Percentiles rank a stretch among this genome's conserved stretches.
phyloP scores from a whole-genome alignment of 345 rosid genomes.

The Aurinia saxatilis region DNA sequence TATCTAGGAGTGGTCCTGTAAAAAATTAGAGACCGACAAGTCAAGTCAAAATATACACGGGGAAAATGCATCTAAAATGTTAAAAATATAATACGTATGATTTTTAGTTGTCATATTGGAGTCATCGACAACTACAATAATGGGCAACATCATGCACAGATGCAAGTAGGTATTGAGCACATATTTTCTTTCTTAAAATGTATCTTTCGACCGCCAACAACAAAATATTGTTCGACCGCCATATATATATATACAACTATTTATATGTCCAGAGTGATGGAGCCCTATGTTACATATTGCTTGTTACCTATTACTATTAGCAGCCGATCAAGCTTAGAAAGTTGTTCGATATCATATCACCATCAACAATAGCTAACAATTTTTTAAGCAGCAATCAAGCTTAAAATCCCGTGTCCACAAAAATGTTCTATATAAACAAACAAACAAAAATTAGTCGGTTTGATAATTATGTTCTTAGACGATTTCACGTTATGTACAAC shows the following conservation, averaged over 20 bases:
- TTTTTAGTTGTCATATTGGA: neutral
- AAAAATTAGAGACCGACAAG: neutral
- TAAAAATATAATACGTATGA: neutral
- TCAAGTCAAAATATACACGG: neutral
- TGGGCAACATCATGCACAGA: constrained; percentile 7
- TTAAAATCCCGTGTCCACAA: too few species aligned
- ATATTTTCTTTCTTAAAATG: too few species aligned
- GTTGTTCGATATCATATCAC: too few species aligned
- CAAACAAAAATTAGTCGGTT: neutral
- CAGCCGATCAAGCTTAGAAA: too few species aligned
- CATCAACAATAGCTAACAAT: too few species aligned
- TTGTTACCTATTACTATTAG: too few species aligned
- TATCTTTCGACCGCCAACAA: too few species aligned
- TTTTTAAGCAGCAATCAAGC: neutral
- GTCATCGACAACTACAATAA: neutral
- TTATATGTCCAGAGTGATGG: too few species aligned
- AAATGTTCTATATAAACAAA: neutral
- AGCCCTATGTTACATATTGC: too few species aligned
- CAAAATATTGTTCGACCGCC: too few species aligned
- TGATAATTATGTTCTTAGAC: neutral
- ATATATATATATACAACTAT: too few species aligned
- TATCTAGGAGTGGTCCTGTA: neutral
- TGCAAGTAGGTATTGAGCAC: neutral
- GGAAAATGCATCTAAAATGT: neutral
- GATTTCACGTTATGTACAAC: neutral